Evolutionary conservation across 495 filamentous ascomycete genomes (phyloP), one percentile per base, ranked within the genome.

Genomic region (Chaetomium tenue): DNA sequence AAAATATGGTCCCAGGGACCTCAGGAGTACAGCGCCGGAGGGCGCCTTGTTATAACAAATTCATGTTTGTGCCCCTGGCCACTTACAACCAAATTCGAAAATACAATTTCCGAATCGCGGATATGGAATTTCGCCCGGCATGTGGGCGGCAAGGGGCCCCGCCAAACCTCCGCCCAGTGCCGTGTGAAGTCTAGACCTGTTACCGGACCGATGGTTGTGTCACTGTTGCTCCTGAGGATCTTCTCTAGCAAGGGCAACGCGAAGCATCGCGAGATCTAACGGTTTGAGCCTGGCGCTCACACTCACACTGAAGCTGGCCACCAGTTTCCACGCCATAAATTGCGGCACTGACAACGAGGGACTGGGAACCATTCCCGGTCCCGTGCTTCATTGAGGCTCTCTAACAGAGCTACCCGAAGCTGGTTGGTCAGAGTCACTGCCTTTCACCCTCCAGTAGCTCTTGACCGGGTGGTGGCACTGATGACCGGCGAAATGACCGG

Each of bases 71-170:
- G 28, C 28, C 15, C 26, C 16, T n/a, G 30, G 51, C 60, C 60
- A 63, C 60, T 63, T 55, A 63, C 39, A 25, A 37, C 33, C 52
- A 23, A 15, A 28, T 16, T 23, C 28, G 30, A 7, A 54, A 25
- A 44, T 63, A 47, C 60, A 56, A 56, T 56, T 63, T 40, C 60
- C 60, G 16, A 39, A 63, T 63, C 8, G 20, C 40, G 60, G 37
- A 63, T 23, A 7, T 56, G 60, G 18, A 55, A 63, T 37, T 63
- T 18, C 11, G 60, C 39, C 30, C 23, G 22, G 40, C 33, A 54
- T 47, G 23, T 30, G 20, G 9, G 51, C 15, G 25, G 25, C 50
- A 56, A 26, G 48, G 48, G 48, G 42, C 57, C 53, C 48, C 50
- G 18, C 20, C 26, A 55, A 26, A 44, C 58, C 33, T 65, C 54